Evolutionary conservation across 768 basidiomycete genomes (phyloP).

Genomic region (Coprinellus aureogranulatus): DNA sequence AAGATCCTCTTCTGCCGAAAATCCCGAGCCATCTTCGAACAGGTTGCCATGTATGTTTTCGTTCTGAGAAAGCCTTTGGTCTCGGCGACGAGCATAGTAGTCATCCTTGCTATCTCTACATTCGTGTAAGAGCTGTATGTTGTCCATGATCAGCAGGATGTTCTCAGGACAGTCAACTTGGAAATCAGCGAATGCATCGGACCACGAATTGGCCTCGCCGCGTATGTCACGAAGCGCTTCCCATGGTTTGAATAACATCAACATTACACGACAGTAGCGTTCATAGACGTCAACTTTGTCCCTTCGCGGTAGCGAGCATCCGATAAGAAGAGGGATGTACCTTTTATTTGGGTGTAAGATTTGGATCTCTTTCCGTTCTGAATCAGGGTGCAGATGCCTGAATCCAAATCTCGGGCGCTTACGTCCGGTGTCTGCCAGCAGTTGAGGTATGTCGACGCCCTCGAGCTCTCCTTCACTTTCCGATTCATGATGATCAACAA

Average conservation of each 20-base stretch:
- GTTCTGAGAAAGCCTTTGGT: too few relatives aligned
- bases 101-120: background rate
- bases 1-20: background rate
- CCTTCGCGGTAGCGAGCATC: conserved; percentile 30
- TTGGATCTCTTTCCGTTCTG: too few relatives aligned
- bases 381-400: too few relatives aligned
- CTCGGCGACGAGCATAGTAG: background rate
- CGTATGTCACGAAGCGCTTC: conserved; percentile 22
- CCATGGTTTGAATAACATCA: conserved; percentile 46
- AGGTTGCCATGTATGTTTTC: too few relatives aligned
- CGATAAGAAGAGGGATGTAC: conserved; percentile 37
- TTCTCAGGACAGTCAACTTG: conserved; percentile 5
- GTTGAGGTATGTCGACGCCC: too few relatives aligned
- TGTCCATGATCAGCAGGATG: background rate
- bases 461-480: too few relatives aligned
- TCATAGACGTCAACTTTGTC: conserved; percentile 21
- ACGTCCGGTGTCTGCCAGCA: too few relatives aligned
- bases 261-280: conserved; percentile 34
- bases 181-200: conserved; percentile 22
- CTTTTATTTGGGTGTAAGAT: too few relatives aligned
- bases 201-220: conserved; percentile 23
- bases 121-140: background rate
- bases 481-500: too few relatives aligned
- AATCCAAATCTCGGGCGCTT: too few relatives aligned
- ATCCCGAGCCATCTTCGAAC: background rate